Percentiles rank a stretch among this genome's conserved stretches.
These are phyloP conservation scores for Wallacemonas sp. DNA, from an alignment of 208 protist genomes.

Conservation along the genomic window DNA sequence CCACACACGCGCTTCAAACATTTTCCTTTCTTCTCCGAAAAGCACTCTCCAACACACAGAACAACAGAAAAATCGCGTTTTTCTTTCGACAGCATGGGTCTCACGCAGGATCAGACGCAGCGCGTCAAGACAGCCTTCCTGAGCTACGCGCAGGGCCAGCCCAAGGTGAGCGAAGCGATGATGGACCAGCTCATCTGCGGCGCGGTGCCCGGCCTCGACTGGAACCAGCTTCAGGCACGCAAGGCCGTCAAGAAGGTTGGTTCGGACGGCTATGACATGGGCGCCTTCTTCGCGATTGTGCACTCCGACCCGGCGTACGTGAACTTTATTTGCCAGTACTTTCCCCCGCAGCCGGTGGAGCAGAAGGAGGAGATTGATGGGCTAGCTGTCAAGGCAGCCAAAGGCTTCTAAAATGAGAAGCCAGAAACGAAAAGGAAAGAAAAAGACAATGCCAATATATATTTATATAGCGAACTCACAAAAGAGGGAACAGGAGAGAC, in stretches of 20 bases:
- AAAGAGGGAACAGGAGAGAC: too few species aligned
- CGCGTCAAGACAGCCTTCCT: slow-evolving; percentile 90
- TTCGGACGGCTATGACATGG: slow-evolving; percentile 71
- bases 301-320: slow-evolving; percentile 74
- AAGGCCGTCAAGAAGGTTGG: slow-evolving; percentile 57
- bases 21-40: slow-evolving; percentile 10
- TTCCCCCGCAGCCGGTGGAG: slow-evolving; percentile 66
- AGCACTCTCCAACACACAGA: slow-evolving; percentile 6
- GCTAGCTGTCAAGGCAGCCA: slow-evolving; percentile 75
- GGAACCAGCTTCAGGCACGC: slow-evolving; percentile 81
- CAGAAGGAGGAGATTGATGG: slow-evolving; percentile 79
- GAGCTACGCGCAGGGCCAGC: slow-evolving; percentile 81
- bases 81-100: slow-evolving; percentile 47
- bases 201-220: slow-evolving; percentile 75
- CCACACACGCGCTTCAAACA: too few species aligned
- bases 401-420: slow-evolving; percentile 64
- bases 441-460: neutral
- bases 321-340: slow-evolving; percentile 73
- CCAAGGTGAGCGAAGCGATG: slow-evolving; percentile 78
- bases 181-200: slow-evolving; percentile 91
- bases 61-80: slow-evolving; percentile 14
- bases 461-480: too few species aligned
- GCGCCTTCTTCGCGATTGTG: slow-evolving; percentile 79
- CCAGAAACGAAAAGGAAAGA: slow-evolving; percentile 3
- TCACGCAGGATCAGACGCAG: slow-evolving; percentile 76